phyloP scores from a whole-genome alignment of 306 rosid species.

The Coriaria nepalensis region DNA sequence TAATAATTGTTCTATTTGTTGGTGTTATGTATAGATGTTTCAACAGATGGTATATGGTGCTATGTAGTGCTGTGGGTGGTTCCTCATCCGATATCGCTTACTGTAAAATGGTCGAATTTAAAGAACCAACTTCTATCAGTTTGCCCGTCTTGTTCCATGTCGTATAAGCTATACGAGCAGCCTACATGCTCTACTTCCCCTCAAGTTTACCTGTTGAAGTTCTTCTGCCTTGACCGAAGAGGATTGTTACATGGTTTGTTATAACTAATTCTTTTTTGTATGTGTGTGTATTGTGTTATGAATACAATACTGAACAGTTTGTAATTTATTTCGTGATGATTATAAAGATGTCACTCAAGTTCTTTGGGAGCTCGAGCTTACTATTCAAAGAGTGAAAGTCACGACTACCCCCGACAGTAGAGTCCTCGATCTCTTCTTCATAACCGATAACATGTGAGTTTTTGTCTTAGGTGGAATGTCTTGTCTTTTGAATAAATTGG shows the following conservation, averaged over 20 bases:
- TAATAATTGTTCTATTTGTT: neutral
- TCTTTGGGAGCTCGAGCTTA: constrained; percentile 55
- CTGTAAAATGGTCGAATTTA: constrained; percentile 32
- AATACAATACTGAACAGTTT: neutral
- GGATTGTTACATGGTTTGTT: constrained; percentile 54
- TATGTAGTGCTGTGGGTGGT: constrained; percentile 58
- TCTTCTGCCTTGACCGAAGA: constrained; percentile 45
- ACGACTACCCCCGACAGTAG: constrained; percentile 71
- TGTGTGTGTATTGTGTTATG: constrained; percentile 8
- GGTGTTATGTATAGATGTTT: constrained; percentile 26
- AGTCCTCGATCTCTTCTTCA: constrained; percentile 67
- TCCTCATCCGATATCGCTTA: constrained; percentile 29
- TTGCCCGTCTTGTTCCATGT: constrained; percentile 40
- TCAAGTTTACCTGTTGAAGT: constrained; percentile 48
- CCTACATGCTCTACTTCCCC: constrained; percentile 21
- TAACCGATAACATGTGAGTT: constrained; percentile 61
- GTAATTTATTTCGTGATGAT: neutral
- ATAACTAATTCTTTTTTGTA: neutral
- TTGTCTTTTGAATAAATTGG: no score
- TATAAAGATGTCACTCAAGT: constrained; percentile 49
- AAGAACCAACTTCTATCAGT: constrained; percentile 42
- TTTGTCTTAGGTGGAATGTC: neutral
- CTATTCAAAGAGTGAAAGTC: constrained; percentile 60
- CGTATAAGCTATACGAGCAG: constrained; percentile 28
- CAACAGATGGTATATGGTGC: constrained; percentile 80